These are phyloP conservation scores for Corymbia maculata DNA, from an alignment of 345 rosid genomes.

Conservation along the genomic window DNA sequence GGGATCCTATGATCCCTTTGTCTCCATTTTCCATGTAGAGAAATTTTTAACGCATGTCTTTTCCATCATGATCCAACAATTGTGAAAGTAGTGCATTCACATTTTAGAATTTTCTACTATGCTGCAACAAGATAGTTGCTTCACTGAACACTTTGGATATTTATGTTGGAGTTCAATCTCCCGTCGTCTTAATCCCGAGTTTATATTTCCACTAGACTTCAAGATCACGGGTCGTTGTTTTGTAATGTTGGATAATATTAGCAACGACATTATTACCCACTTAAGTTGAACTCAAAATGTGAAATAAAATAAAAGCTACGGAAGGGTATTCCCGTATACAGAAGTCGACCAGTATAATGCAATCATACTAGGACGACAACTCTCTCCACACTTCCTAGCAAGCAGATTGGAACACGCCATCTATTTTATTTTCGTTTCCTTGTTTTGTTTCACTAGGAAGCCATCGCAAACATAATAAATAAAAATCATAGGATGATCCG, in stretches of 20 bases:
- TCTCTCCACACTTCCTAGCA: too few relatives aligned
- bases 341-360: too few relatives aligned
- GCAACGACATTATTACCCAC: neutral
- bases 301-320: neutral
- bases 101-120: accelerated
- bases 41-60: neutral
- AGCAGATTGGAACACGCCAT: too few relatives aligned
- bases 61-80: neutral
- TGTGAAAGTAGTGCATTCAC: neutral
- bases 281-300: neutral
- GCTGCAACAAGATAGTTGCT: neutral
- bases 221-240: neutral
- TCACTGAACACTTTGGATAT: neutral
- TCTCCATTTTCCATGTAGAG: neutral
- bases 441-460: too few relatives aligned
- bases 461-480: too few relatives aligned
- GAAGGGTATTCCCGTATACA: neutral
- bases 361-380: too few relatives aligned
- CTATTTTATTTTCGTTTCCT: too few relatives aligned
- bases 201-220: neutral
- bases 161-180: neutral
- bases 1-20: neutral
- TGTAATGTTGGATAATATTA: neutral
- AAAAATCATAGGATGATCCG: neutral
- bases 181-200: neutral